Percentiles rank a stretch among this genome's conserved stretches.
phyloP scores from a whole-genome alignment of 176 grass and related monocot genomes.

The Musa acuminata region DNA sequence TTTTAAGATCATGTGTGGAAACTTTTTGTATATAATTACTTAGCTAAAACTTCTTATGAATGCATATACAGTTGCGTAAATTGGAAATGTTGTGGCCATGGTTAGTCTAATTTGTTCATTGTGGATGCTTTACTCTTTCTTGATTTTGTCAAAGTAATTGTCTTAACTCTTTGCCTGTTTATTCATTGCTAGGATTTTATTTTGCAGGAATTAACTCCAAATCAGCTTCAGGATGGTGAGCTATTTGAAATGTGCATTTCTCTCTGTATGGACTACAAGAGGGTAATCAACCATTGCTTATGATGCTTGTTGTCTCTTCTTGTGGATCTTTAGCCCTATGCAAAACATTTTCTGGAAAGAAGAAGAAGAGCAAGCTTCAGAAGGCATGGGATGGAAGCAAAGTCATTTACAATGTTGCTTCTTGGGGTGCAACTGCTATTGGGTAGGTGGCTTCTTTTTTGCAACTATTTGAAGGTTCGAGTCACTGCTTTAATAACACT shows the following conservation, averaged over 20 bases:
- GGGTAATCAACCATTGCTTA: background rate
- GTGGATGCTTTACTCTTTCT: background rate
- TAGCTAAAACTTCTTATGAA: background rate
- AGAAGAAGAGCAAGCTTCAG: slow-evolving; percentile 58
- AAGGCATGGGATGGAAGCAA: slow-evolving; percentile 89
- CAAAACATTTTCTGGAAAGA: slow-evolving; percentile 64
- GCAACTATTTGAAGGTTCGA: background rate
- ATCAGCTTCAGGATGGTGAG: slow-evolving; percentile 61
- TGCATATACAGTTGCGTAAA: background rate
- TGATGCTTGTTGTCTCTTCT: background rate
- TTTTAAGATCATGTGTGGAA: background rate
- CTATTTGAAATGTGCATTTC: background rate
- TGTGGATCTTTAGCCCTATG: slow-evolving; percentile 39
- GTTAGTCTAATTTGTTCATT: background rate
- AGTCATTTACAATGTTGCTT: slow-evolving; percentile 75
- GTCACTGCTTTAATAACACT: background rate
- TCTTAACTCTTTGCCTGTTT: slow-evolving; percentile 2
- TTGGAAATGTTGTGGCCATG: background rate
- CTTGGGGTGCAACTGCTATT: slow-evolving; percentile 84
- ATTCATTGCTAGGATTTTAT: slow-evolving; percentile 26
- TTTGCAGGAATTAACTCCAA: slow-evolving; percentile 71
- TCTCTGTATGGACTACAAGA: background rate
- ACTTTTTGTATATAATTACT: background rate
- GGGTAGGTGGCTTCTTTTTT: slow-evolving; percentile 35
- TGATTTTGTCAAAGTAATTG: background rate